A percentile compares a stretch with the other conserved stretches of the same genome.
Conservation (phyloP, 2,329 filamentous ascomycete species). For the Trichoderma semiorbis region DNA sequence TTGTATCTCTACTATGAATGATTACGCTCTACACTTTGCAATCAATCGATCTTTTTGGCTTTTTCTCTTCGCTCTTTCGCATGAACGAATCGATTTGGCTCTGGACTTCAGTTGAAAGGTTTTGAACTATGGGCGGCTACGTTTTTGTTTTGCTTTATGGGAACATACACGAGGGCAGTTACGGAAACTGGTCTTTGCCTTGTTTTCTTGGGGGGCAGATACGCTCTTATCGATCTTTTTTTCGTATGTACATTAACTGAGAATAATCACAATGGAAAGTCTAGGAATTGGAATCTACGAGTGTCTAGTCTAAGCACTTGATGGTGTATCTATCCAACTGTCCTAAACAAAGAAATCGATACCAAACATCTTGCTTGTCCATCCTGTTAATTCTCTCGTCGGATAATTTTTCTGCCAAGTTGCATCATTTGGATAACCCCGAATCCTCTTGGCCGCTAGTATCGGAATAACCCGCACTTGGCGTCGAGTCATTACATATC, state of each 20-base stretch:
- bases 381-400: background rate
- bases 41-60: background rate
- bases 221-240: background rate
- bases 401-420: background rate
- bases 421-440: background rate
- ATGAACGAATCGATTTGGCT: background rate
- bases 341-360: background rate
- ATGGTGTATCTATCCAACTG: background rate
- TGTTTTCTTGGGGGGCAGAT: background rate
- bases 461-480: background rate
- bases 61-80: background rate
- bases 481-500: background rate
- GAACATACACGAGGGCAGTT: background rate
- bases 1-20: conserved; percentile 11
- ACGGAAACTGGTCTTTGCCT: background rate
- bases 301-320: background rate
- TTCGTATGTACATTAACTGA: background rate
- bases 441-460: background rate
- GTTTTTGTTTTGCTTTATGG: background rate
- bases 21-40: background rate
- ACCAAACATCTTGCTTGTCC: background rate
- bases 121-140: background rate
- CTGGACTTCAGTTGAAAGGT: background rate
- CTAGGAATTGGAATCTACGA: background rate
- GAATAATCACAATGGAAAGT: background rate